These are phyloP conservation scores for Mycena sp. DNA, from an alignment of 1,284 basidiomycete species.

Conservation along the genomic window DNA sequence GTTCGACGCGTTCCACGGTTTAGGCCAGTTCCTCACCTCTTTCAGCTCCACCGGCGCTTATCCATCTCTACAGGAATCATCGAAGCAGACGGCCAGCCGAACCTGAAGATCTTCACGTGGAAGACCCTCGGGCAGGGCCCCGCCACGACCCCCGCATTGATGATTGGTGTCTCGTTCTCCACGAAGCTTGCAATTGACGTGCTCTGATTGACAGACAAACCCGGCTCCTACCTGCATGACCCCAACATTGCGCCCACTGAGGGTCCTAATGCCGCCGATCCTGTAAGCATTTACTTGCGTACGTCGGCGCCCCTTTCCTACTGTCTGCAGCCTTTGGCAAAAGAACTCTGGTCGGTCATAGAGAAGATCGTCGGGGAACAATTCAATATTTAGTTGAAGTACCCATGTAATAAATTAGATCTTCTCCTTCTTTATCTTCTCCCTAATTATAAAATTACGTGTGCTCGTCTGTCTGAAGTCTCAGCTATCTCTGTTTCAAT, in stretches of 20 bases:
- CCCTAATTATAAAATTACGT: no score
- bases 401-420: no score
- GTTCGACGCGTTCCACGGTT: not conserved
- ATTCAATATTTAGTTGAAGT: not conserved
- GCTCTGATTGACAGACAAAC: not conserved
- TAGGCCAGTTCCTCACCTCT: not conserved
- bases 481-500: no score
- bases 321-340: not conserved
- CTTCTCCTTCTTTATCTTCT: no score
- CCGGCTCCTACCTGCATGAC: slow-evolving; percentile 5
- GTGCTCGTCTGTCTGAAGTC: no score
- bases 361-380: slow-evolving; percentile 4
- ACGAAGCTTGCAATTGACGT: not conserved
- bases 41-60: no score
- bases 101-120: not conserved
- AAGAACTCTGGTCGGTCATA: not conserved
- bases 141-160: slow-evolving; percentile 2
- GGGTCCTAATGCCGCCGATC: slow-evolving; percentile 1
- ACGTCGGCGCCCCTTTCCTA: not conserved
- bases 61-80: not conserved
- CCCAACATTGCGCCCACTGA: not conserved
- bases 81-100: slow-evolving; percentile 4
- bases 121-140: slow-evolving; percentile 9
- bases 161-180: not conserved
- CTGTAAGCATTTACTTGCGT: not conserved